Evolutionary conservation across 495 filamentous ascomycete species (phyloP).

Genomic region (Sordaria brevicollis): DNA sequence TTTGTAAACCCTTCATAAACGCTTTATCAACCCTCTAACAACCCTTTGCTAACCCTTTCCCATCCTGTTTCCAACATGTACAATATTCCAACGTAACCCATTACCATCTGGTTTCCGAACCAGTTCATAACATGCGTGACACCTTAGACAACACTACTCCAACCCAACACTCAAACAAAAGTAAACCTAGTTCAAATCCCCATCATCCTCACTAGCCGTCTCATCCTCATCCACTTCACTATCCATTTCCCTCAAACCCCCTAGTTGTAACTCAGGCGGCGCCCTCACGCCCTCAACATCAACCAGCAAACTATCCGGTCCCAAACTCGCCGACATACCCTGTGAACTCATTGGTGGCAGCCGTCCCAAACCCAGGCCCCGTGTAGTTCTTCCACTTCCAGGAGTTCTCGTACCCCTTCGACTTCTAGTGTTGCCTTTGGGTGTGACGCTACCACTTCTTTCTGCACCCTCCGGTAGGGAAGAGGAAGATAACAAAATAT

Average conservation of each 20-base stretch:
- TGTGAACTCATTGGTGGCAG: neutral
- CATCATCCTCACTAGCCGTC: neutral
- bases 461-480: constrained; percentile 4
- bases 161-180: neutral
- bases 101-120: no score
- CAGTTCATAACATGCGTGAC: neutral
- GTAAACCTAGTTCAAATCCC: neutral
- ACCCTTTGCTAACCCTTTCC: neutral
- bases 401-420: neutral
- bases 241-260: constrained; percentile 21
- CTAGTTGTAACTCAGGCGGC: constrained; percentile 27
- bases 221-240: neutral
- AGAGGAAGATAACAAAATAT: neutral
- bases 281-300: constrained; percentile 32
- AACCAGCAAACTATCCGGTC: constrained; percentile 24
- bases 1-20: no score
- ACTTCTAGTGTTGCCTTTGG: neutral
- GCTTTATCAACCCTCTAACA: no score
- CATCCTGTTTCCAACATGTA: neutral
- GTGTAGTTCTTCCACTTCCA: neutral
- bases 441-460: neutral
- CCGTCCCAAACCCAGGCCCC: neutral
- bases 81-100: neutral
- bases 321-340: neutral
- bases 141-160: no score